Percentiles rank a stretch among this genome's conserved stretches.
Evolutionary conservation across 108 stramenopile species (phyloP).

Genomic region (Pseudonitzschia multiseries): DNA sequence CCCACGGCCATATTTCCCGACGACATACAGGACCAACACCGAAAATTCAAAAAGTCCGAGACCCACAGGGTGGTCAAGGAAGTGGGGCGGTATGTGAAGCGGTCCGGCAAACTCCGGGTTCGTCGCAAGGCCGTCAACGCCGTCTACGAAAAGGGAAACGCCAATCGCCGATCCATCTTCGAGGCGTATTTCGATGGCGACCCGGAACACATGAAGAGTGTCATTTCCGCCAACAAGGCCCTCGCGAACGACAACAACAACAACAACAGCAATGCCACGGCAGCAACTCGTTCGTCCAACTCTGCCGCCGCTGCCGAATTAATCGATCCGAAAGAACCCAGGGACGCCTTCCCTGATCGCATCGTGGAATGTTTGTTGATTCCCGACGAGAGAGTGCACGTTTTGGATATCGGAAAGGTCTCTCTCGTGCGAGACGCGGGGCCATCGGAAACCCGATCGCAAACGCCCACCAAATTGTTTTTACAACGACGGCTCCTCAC

Average conservation of each 20-base stretch:
- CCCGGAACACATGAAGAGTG: slow-evolving; percentile 11
- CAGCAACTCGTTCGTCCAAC: background rate
- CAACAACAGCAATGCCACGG: too few relatives aligned
- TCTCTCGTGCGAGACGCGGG: background rate
- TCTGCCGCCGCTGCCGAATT: background rate
- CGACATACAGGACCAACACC: background rate
- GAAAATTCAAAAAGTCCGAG: slow-evolving; percentile 15
- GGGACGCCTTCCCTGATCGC: slow-evolving; percentile 51
- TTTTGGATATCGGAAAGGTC: slow-evolving; percentile 18
- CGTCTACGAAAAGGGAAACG: slow-evolving; percentile 17
- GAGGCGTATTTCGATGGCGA: slow-evolving; percentile 34
- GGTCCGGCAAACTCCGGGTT: slow-evolving; percentile 10
- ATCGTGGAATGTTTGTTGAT: slow-evolving; percentile 70
- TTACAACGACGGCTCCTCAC: slow-evolving; percentile 43
- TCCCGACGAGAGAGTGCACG: slow-evolving; percentile 26
- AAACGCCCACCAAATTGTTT: slow-evolving; percentile 18
- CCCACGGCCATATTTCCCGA: slow-evolving; percentile 12
- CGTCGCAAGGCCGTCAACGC: slow-evolving; percentile 23
- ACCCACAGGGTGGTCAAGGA: background rate
- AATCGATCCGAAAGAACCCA: slow-evolving; percentile 34
- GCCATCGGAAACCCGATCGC: background rate
- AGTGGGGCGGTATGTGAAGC: background rate
- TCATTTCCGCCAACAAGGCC: slow-evolving; percentile 1
- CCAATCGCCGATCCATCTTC: slow-evolving; percentile 18
- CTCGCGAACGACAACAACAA: background rate